Evolutionary conservation across 2,329 filamentous ascomycete genomes (phyloP), one percentile per base, ranked within the genome.

Genomic region (Aquanectria penicillioides): DNA sequence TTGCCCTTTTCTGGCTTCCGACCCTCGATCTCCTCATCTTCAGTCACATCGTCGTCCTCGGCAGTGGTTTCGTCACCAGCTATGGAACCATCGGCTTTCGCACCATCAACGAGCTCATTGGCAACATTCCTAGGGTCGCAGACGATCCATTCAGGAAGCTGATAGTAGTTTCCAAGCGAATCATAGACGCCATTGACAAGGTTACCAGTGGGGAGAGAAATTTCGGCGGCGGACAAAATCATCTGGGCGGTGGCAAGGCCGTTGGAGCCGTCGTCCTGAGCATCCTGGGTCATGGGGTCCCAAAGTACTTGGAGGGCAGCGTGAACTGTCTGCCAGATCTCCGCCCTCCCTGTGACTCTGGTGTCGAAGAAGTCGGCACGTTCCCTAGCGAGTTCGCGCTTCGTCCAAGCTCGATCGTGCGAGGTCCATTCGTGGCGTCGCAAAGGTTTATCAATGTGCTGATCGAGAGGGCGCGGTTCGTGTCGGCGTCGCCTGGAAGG

Each of bases 301-400:
- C 89, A 89, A 61, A 97, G 74, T 6, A 91, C 78, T 60, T 90
- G 85, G 15, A 93, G 81, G 0, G 89, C 90, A 1, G 87, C 80
- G 40, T 84, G 83, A 12, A 97, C 75, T 0, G 91, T 89, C 66
- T 86, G 86, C 94, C 94, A 98, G 22, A 95, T 84, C 74, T 97
- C 92, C 5, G 83, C 70, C 4, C 87, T 83, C 2, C 93, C 93
- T 0, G 90, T 91, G 13, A 96, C 92, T 41, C 93, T 82, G 2
- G 94, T 97, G 61, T 97, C 93, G 75, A 97, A 98, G 81, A 96
- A 97, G 61, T 93, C 93, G 44, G 78, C 79, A 44, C 94, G 86
- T 77, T 97, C 92, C 26, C 82, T 82, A 57, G 87, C 85, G 2
- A 97, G 80, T 50, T 89, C 80, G 13, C 77, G 71, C n/a, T 84